Evolutionary conservation across 495 filamentous ascomycete species (phyloP).

Genomic region (Penicillium odoratum): DNA sequence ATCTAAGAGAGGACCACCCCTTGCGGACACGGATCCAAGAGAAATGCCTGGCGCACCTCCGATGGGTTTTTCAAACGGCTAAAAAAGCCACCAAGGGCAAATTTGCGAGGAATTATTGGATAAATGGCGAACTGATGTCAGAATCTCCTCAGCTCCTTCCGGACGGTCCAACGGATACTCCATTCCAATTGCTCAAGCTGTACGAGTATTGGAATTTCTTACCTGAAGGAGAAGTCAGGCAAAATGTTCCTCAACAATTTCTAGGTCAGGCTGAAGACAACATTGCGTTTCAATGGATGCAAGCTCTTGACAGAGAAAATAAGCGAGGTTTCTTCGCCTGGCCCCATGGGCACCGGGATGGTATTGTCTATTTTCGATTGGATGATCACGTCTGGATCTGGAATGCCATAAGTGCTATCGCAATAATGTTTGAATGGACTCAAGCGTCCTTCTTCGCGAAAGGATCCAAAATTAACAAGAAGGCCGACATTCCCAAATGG

Average conservation of each 20-base stretch:
- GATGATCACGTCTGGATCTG: conserved; percentile 2
- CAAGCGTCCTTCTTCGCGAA: background rate
- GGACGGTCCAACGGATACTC: background rate
- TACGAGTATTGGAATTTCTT: background rate
- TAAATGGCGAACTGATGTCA: background rate
- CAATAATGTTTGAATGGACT: no score
- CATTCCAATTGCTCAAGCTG: background rate
- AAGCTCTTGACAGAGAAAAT: background rate
- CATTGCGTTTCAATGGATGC: background rate
- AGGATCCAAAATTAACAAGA: background rate
- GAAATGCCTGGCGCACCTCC: background rate
- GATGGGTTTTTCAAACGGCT: background rate
- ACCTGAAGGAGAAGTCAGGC: background rate
- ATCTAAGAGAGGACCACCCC: background rate
- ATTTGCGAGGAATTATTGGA: background rate
- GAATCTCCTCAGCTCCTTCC: background rate
- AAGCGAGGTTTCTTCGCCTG: background rate
- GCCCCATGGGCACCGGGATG: background rate
- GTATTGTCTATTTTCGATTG: background rate
- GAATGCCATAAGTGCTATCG: background rate
- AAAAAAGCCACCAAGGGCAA: background rate
- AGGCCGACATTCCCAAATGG: background rate
- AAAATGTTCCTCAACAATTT: background rate
- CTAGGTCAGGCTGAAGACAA: background rate
- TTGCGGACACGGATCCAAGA: background rate